These are phyloP conservation scores for Mycena amicta DNA, from an alignment of 768 basidiomycete genomes.

Conservation along the genomic window DNA sequence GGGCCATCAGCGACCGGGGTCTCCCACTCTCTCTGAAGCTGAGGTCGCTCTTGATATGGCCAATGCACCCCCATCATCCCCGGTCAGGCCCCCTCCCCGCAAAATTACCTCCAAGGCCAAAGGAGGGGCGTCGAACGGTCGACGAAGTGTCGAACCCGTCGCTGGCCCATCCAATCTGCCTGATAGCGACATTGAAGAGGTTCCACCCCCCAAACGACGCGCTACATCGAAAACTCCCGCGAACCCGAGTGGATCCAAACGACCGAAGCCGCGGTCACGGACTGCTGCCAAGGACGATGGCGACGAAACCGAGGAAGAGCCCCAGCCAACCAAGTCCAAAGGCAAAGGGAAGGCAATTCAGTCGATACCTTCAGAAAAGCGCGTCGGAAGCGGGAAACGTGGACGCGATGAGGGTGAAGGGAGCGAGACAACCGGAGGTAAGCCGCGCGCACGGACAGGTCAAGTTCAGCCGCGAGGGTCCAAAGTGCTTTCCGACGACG, in stretches of 20 bases:
- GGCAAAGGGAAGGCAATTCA: conserved; percentile 25
- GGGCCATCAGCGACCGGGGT: conserved; percentile 1
- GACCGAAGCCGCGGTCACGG: conserved; percentile 13
- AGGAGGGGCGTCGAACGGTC: too few relatives aligned
- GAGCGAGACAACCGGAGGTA: not conserved
- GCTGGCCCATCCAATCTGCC: conserved; percentile 22
- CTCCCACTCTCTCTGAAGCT: conserved; percentile 18
- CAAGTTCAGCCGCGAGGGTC: conserved; percentile 22
- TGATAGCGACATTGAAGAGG: conserved; percentile 21
- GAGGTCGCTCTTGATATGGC: conserved; percentile 4
- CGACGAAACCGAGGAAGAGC: conserved; percentile 24
- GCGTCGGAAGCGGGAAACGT: conserved; percentile 19
- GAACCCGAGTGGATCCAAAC: not conserved
- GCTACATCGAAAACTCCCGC: conserved; percentile 11
- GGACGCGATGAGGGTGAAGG: conserved; percentile 5
- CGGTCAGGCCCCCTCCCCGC: conserved; percentile 5
- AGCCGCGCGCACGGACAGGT: conserved; percentile 23
- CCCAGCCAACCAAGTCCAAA: conserved; percentile 18
- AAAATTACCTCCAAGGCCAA: conserved; percentile 15
- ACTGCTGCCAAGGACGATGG: conserved; percentile 9
- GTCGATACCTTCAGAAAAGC: conserved; percentile 18
- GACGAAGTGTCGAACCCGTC: too few relatives aligned
- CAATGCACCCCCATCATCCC: conserved; percentile 9
- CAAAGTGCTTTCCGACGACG: conserved; percentile 23
- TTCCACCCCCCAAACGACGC: conserved; percentile 11